Conservation (phyloP, 2,329 filamentous ascomycete genomes). For the Aspergillus fructus region DNA sequence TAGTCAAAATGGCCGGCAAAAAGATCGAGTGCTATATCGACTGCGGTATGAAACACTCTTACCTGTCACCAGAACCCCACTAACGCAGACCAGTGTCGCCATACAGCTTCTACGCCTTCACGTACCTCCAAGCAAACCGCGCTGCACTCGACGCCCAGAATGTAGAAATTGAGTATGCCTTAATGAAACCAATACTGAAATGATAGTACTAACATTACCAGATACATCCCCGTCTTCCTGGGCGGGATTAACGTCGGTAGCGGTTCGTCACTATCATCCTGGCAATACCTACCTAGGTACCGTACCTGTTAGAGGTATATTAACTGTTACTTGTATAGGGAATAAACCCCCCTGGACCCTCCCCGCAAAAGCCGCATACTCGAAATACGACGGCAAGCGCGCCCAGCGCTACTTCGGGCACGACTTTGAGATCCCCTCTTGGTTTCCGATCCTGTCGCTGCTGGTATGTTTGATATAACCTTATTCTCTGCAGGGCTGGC, state of each 20-base stretch:
- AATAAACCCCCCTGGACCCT: conserved; percentile 75
- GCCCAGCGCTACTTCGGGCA: conserved; percentile 53
- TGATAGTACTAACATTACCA: conserved; percentile 31
- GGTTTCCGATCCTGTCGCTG: conserved; percentile 57
- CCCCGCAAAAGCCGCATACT: conserved; percentile 65
- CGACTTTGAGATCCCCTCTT: conserved; percentile 44
- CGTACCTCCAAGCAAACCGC: background rate
- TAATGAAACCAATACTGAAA: background rate
- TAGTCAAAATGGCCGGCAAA: background rate
- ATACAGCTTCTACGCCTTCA: conserved; percentile 9
- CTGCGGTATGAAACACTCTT: background rate
- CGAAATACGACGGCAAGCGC: conserved; percentile 49
- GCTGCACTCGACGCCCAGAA: conserved; percentile 56
- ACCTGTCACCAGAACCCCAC: too few species aligned
- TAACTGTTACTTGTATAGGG: conserved; percentile 43
- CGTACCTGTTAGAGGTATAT: too few species aligned
- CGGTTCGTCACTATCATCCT: conserved; percentile 40
- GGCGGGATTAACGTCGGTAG: conserved; percentile 63
- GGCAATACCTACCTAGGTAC: too few species aligned
- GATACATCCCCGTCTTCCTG: conserved; percentile 71
- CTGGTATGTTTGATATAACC: conserved; percentile 39
- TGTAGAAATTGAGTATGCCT: conserved; percentile 63
- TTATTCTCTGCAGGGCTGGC: too few species aligned
- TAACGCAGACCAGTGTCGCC: conserved; percentile 1
- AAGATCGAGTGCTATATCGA: conserved; percentile 11